These are phyloP conservation scores for Penicillium cataractarum DNA, from an alignment of 495 filamentous ascomycete species.

Conservation along the genomic window DNA sequence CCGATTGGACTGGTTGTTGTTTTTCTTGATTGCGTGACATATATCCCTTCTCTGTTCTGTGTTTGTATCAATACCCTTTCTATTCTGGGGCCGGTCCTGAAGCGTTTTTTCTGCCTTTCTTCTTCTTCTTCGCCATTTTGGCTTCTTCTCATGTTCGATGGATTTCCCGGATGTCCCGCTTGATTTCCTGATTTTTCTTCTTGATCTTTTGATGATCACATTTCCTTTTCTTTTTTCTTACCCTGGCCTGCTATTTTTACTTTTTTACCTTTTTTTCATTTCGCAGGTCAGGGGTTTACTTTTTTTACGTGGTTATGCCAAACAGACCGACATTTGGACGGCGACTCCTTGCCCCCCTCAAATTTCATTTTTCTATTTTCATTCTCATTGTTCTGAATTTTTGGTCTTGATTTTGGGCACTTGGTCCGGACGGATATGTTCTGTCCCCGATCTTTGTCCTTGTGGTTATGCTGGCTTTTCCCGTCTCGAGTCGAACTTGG, in stretches of 20 bases:
- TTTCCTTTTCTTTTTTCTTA: slow-evolving; percentile 22
- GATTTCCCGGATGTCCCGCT: slow-evolving; percentile 29
- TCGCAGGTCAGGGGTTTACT: slow-evolving; percentile 27
- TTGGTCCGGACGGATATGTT: slow-evolving; percentile 23
- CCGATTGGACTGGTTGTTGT: slow-evolving; percentile 25
- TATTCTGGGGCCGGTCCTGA: slow-evolving; percentile 38
- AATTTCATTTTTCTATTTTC: slow-evolving; percentile 23
- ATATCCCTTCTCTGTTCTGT: slow-evolving; percentile 34
- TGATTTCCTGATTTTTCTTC: slow-evolving; percentile 11
- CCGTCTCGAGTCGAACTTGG: slow-evolving; percentile 23
- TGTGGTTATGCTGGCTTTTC: slow-evolving; percentile 28
- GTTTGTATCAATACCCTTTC: slow-evolving; percentile 39
- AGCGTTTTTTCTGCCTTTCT: slow-evolving; percentile 31
- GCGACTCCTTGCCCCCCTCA: slow-evolving; percentile 29
- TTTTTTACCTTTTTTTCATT: slow-evolving; percentile 22
- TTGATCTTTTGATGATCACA: slow-evolving; percentile 20
- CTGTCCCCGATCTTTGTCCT: slow-evolving; percentile 27
- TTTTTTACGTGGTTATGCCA: slow-evolving; percentile 42
- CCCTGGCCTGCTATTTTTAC: slow-evolving; percentile 24
- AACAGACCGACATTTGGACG: slow-evolving; percentile 29
- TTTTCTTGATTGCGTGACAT: slow-evolving; percentile 35
- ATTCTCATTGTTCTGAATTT: slow-evolving; percentile 28
- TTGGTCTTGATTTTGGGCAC: slow-evolving; percentile 30
- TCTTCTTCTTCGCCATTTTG: neutral
- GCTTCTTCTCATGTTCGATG: slow-evolving; percentile 14